A percentile compares a stretch with the other conserved stretches of the same genome.
These are phyloP conservation scores for Geotrichum australiense DNA, from an alignment of 1,139 yeast genomes.

Conservation along the genomic window DNA sequence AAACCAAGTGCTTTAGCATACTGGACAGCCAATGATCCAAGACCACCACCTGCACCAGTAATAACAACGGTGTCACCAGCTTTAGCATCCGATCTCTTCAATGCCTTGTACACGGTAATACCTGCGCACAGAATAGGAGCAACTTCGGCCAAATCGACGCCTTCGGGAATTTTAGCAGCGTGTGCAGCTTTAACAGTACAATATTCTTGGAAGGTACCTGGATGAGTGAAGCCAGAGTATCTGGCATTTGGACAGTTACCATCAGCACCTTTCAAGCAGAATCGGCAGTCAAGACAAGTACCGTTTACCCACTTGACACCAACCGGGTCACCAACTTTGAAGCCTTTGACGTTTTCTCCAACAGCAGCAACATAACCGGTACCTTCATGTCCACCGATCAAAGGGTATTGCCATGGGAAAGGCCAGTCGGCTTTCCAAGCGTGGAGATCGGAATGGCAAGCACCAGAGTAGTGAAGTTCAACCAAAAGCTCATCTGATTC, in stretches of 20 bases:
- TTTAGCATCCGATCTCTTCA: slow-evolving; percentile 52
- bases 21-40: slow-evolving; percentile 67
- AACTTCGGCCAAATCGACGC: slow-evolving; percentile 57
- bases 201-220: slow-evolving; percentile 72
- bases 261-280: slow-evolving; percentile 23
- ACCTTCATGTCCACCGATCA: slow-evolving; percentile 29
- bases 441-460: slow-evolving; percentile 36
- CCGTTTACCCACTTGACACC: slow-evolving; percentile 24
- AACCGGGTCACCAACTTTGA: slow-evolving; percentile 24
- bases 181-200: slow-evolving; percentile 72
- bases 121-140: slow-evolving; percentile 74
- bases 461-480: slow-evolving; percentile 31
- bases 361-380: slow-evolving; percentile 26
- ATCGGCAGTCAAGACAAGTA: slow-evolving; percentile 24
- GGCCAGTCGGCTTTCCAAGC: slow-evolving; percentile 22
- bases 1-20: slow-evolving; percentile 70
- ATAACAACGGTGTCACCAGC: slow-evolving; percentile 71
- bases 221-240: slow-evolving; percentile 56
- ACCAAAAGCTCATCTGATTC: slow-evolving; percentile 28
- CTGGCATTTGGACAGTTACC: slow-evolving; percentile 20
- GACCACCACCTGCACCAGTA: slow-evolving; percentile 75
- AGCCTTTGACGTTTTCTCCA: slow-evolving; percentile 20
- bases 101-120: slow-evolving; percentile 69
- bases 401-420: slow-evolving; percentile 14
- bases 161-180: slow-evolving; percentile 63